phyloP scores from a whole-genome alignment of 2,329 filamentous ascomycete genomes.

The Pseudodiploospora longispora region DNA sequence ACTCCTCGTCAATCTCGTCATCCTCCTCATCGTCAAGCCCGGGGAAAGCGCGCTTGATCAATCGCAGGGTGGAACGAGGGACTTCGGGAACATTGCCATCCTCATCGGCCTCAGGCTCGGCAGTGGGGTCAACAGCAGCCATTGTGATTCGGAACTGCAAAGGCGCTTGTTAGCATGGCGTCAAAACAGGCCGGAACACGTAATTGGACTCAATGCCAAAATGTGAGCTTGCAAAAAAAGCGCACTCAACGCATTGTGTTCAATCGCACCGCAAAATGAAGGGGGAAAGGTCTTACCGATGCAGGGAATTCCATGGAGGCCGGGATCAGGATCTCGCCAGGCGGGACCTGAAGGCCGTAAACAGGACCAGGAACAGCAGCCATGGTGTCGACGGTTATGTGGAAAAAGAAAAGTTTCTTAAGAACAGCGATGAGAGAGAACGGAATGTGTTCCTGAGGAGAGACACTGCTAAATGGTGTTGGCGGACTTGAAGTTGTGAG shows the following conservation, averaged over 20 bases:
- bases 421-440: constrained; percentile 3
- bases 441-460: not conserved
- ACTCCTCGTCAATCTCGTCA: constrained; percentile 60
- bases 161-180: constrained; percentile 19
- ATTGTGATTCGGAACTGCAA: constrained; percentile 90
- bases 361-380: constrained; percentile 63
- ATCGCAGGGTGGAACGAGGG: constrained; percentile 79
- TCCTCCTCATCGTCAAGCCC: constrained; percentile 50
- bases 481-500: constrained; percentile 1
- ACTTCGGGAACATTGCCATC: constrained; percentile 52
- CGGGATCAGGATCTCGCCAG: constrained; percentile 74
- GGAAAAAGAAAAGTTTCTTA: constrained; percentile 2
- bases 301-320: constrained; percentile 73
- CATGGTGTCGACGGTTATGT: constrained; percentile 32
- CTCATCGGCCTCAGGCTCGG: constrained; percentile 58
- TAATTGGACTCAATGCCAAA: not conserved
- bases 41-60: constrained; percentile 65
- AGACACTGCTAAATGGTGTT: constrained; percentile 2
- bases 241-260: too few species aligned
- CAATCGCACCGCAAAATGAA: not conserved
- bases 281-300: constrained; percentile 53
- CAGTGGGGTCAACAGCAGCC: constrained; percentile 91
- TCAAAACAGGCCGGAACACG: too few species aligned
- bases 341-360: constrained; percentile 86
- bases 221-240: too few species aligned